Percentiles rank a stretch among this genome's conserved stretches.
Conservation (phyloP, 805 yeast genomes). For the Blastobotrys mokoenaii region DNA sequence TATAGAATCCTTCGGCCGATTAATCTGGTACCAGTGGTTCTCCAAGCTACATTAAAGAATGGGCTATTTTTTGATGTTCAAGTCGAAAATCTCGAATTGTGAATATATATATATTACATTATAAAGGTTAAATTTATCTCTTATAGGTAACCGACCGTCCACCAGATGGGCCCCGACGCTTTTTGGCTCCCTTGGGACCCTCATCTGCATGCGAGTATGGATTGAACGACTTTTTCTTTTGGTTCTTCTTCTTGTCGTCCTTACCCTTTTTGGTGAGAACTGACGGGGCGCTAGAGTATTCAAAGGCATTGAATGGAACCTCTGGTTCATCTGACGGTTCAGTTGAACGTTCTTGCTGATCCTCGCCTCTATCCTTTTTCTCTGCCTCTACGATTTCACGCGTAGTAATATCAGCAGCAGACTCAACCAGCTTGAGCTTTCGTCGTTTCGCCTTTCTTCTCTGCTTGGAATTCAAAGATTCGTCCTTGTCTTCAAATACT, state of each 20-base stretch:
- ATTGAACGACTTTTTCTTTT: constrained; percentile 11
- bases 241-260: constrained; percentile 5
- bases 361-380: background rate
- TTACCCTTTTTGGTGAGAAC: constrained; percentile 16
- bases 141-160: constrained; percentile 14
- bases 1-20: too few relatives aligned
- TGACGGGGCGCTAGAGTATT: constrained; percentile 20
- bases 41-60: too few relatives aligned
- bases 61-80: too few relatives aligned
- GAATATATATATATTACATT: too few relatives aligned
- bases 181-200: constrained; percentile 14
- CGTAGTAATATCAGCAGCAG: background rate
- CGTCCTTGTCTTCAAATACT: background rate
- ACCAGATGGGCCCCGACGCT: constrained; percentile 9
- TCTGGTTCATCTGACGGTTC: constrained; percentile 4
- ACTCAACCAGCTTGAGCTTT: constrained; percentile 10
- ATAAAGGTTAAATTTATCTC: too few relatives aligned
- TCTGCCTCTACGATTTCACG: constrained; percentile 7
- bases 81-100: background rate
- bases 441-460: constrained; percentile 10
- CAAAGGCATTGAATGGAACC: constrained; percentile 17
- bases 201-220: constrained; percentile 16
- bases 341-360: background rate
- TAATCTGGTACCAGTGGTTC: too few relatives aligned
- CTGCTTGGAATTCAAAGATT: constrained; percentile 5